A percentile compares a stretch with the other conserved stretches of the same genome.
These are phyloP conservation scores for Fragaria iinumae DNA, from an alignment of 306 rosid genomes.

Conservation along the genomic window DNA sequence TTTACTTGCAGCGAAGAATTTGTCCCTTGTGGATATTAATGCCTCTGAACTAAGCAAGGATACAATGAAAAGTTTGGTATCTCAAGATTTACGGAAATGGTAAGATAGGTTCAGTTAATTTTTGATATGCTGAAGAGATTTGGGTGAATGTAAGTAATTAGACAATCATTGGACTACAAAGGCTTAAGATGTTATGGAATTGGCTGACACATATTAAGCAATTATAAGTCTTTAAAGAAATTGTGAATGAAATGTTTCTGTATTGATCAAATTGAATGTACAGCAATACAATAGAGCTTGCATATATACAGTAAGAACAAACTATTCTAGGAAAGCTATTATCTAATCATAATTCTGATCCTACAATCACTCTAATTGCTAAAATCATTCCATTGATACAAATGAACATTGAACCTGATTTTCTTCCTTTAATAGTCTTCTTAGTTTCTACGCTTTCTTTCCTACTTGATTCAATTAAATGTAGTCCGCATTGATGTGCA, in stretches of 20 bases:
- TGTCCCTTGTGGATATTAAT: constrained; percentile 41
- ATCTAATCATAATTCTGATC: too few species aligned
- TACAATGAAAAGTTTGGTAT: constrained; percentile 44
- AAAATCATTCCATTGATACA: too few species aligned
- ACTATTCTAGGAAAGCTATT: too few species aligned
- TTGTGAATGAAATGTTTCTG: too few species aligned
- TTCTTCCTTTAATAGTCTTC: neutral
- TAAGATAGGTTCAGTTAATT: constrained; percentile 30
- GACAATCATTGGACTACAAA: neutral
- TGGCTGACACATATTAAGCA: neutral
- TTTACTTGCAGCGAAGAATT: constrained; percentile 49
- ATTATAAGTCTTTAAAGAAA: neutral
- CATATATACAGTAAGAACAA: too few species aligned
- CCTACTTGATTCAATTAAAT: neutral
- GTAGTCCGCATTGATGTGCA: neutral
- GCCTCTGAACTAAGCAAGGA: constrained; percentile 60
- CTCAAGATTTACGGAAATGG: constrained; percentile 63
- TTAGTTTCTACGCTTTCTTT: neutral
- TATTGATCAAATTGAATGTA: too few species aligned
- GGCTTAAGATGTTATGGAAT: neutral
- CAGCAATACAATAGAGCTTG: too few species aligned
- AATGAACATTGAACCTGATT: too few species aligned
- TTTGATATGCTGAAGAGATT: neutral
- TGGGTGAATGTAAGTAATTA: neutral
- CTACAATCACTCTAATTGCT: too few species aligned